These are phyloP conservation scores for Primulina huaijiensis DNA, from an alignment of 257 asterid genomes.

Conservation along the genomic window DNA sequence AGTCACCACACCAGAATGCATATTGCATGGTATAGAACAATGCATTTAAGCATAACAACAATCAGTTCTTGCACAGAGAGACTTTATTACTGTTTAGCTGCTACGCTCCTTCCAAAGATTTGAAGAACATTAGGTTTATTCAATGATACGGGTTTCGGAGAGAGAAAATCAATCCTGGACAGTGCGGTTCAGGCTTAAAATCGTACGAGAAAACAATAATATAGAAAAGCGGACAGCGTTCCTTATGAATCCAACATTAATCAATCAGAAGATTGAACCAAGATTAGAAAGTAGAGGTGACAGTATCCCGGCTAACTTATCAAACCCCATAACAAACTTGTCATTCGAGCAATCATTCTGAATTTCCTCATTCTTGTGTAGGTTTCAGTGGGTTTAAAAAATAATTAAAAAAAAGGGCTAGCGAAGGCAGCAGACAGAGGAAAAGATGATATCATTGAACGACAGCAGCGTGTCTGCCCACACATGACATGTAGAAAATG, in stretches of 20 bases:
- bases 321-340: background rate
- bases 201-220: background rate
- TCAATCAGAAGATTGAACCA: background rate
- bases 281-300: background rate
- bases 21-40: background rate
- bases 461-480: slow-evolving; percentile 20
- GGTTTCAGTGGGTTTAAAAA: background rate
- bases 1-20: no score
- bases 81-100: background rate
- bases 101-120: background rate
- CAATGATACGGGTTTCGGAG: background rate
- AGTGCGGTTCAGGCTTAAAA: background rate
- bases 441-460: slow-evolving; percentile 20
- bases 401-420: background rate
- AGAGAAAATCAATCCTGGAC: background rate
- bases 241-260: background rate
- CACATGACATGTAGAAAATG: background rate
- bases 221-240: background rate
- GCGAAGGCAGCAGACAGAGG: background rate
- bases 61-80: background rate
- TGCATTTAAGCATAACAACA: background rate
- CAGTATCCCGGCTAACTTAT: background rate
- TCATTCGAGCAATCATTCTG: background rate
- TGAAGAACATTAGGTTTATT: background rate
- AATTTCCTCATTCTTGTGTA: background rate